phyloP scores from a whole-genome alignment of 2,329 filamentous ascomycete species.

The Tolypocladium ovalisporum region DNA sequence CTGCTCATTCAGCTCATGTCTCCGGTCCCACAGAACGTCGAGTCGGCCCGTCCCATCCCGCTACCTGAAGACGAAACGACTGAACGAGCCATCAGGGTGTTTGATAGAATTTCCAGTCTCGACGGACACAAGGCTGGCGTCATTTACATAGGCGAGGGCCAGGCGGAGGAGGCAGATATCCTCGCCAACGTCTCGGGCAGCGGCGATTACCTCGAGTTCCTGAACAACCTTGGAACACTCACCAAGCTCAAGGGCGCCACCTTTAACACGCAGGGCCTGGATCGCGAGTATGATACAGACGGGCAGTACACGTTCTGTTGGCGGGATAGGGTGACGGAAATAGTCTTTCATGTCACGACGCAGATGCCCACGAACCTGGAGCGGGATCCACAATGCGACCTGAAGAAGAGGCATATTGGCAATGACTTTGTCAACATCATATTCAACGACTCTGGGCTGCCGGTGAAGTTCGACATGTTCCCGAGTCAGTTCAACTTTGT shows the following conservation, averaged over 20 bases:
- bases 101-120: constrained; percentile 81
- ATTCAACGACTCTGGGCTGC: constrained; percentile 89
- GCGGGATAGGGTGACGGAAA: constrained; percentile 89
- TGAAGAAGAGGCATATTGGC: constrained; percentile 91
- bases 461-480: constrained; percentile 84
- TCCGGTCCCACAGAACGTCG: constrained; percentile 45
- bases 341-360: constrained; percentile 91
- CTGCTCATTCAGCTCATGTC: constrained; percentile 60
- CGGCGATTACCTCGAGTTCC: constrained; percentile 75
- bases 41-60: constrained; percentile 58
- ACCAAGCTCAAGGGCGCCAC: constrained; percentile 70
- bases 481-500: constrained; percentile 94
- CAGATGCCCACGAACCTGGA: constrained; percentile 90
- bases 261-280: constrained; percentile 89
- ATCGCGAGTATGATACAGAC: constrained; percentile 65
- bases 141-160: constrained; percentile 82
- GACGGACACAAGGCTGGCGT: constrained; percentile 95
- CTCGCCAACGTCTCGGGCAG: constrained; percentile 80
- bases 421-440: constrained; percentile 98
- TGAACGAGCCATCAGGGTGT: constrained; percentile 63
- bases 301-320: constrained; percentile 86
- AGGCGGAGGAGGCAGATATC: constrained; percentile 74
- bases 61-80: constrained; percentile 62
- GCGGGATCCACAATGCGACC: constrained; percentile 61
- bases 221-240: constrained; percentile 71